Conservation (phyloP, 2,329 filamentous ascomycete species). For the Alternaria burnsii region DNA sequence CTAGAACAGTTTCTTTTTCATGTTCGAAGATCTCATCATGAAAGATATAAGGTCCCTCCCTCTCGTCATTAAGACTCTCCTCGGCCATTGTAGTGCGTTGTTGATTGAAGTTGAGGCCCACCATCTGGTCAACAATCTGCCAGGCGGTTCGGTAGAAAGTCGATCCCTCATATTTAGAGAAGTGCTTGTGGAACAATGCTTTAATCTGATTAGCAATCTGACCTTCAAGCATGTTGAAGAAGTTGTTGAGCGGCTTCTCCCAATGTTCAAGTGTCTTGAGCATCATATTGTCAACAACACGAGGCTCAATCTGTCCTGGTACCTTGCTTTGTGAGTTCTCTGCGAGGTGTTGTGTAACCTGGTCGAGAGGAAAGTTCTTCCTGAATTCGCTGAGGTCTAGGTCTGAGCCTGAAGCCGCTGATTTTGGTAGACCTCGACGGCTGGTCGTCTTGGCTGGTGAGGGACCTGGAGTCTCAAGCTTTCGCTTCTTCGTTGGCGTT, state of each 20-base stretch:
- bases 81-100: constrained; percentile 33
- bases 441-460: constrained; percentile 10
- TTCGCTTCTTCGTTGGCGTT: constrained; percentile 46
- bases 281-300: constrained; percentile 11
- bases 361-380: constrained; percentile 40
- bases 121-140: constrained; percentile 35
- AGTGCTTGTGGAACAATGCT: constrained; percentile 37
- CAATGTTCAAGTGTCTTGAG: constrained; percentile 41
- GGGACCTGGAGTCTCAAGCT: constrained; percentile 18
- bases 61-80: constrained; percentile 44
- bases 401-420: background rate
- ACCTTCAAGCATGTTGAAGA: constrained; percentile 35
- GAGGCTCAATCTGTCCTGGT: constrained; percentile 38
- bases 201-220: constrained; percentile 27
- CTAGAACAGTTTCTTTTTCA: constrained; percentile 26
- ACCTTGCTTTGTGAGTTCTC: constrained; percentile 40
- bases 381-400: constrained; percentile 15
- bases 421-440: background rate
- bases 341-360: constrained; percentile 36
- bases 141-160: constrained; percentile 37
- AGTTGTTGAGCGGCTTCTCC: constrained; percentile 31
- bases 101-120: constrained; percentile 37
- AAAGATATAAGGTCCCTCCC: constrained; percentile 48
- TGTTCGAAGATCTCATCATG: constrained; percentile 29
- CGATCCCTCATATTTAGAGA: constrained; percentile 41